These are phyloP conservation scores for Beauveria varroae DNA, from an alignment of 2,329 filamentous ascomycete species.

Conservation along the genomic window DNA sequence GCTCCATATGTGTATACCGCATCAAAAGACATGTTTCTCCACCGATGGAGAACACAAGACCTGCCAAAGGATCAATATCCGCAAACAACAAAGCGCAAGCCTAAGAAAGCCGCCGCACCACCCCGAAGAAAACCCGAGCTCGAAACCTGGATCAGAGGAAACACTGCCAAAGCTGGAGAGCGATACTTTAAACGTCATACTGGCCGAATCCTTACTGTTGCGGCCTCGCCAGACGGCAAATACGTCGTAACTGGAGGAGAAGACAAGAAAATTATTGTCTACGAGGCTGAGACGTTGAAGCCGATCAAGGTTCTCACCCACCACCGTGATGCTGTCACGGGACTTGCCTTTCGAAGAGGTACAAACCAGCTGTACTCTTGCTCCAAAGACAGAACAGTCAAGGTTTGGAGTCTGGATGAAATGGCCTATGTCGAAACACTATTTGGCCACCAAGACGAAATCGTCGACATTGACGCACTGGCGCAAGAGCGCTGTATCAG, in stretches of 20 bases:
- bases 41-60: constrained; percentile 82
- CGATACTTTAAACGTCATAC: constrained; percentile 69
- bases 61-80: constrained; percentile 52
- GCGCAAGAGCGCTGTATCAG: constrained; percentile 83
- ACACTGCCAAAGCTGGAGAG: constrained; percentile 52
- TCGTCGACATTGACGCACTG: constrained; percentile 76
- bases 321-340: constrained; percentile 81
- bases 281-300: constrained; percentile 72
- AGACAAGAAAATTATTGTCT: constrained; percentile 79
- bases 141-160: constrained; percentile 55
- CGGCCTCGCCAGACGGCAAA: constrained; percentile 81
- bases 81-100: constrained; percentile 50
- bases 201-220: constrained; percentile 72
- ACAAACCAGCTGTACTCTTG: constrained; percentile 91
- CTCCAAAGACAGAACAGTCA: constrained; percentile 86
- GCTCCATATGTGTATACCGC: constrained; percentile 81
- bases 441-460: constrained; percentile 90
- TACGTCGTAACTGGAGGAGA: constrained; percentile 85
- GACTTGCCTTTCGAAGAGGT: constrained; percentile 75
- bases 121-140: constrained; percentile 56
- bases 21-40: constrained; percentile 74
- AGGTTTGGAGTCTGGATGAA: constrained; percentile 89
- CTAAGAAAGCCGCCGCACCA: constrained; percentile 49
- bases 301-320: constrained; percentile 82
- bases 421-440: constrained; percentile 92